These are phyloP conservation scores for Pichia deserticola DNA, from an alignment of 805 yeast species.

Conservation along the genomic window DNA sequence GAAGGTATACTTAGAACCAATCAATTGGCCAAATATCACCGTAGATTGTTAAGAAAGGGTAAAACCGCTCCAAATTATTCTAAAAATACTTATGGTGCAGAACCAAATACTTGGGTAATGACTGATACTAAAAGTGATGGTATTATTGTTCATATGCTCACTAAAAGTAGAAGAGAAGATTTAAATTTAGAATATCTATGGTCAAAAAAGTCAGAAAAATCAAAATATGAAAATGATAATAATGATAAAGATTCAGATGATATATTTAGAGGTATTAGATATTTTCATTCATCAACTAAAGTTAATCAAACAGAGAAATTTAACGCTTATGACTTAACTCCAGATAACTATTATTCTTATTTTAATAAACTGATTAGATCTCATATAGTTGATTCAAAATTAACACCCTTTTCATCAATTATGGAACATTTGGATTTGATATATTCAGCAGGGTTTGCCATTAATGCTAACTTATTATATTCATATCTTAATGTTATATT, in stretches of 20 bases:
- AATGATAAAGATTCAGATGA: constrained; percentile 30
- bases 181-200: constrained; percentile 69
- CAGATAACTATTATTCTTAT: constrained; percentile 14
- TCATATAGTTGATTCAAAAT: constrained; percentile 17
- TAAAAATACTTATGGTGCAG: constrained; percentile 48
- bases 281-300: constrained; percentile 33
- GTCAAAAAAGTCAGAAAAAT: constrained; percentile 21
- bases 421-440: constrained; percentile 22
- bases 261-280: constrained; percentile 39
- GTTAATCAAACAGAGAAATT: not conserved
- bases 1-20: constrained; percentile 70
- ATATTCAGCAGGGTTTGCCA: constrained; percentile 23
- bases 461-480: constrained; percentile 17
- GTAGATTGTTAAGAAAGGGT: constrained; percentile 47
- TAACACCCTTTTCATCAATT: constrained; percentile 15
- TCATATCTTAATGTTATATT: constrained; percentile 16
- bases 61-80: constrained; percentile 46
- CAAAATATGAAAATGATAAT: constrained; percentile 5
- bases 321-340: constrained; percentile 9
- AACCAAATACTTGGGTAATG: constrained; percentile 76
- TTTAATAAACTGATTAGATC: constrained; percentile 13
- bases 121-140: constrained; percentile 59
- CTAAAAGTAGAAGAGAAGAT: constrained; percentile 57
- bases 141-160: constrained; percentile 65
- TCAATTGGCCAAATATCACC: constrained; percentile 41